Evolutionary conservation across 2,329 filamentous ascomycete genomes (phyloP).

Genomic region (Neofusicoccum sp.): DNA sequence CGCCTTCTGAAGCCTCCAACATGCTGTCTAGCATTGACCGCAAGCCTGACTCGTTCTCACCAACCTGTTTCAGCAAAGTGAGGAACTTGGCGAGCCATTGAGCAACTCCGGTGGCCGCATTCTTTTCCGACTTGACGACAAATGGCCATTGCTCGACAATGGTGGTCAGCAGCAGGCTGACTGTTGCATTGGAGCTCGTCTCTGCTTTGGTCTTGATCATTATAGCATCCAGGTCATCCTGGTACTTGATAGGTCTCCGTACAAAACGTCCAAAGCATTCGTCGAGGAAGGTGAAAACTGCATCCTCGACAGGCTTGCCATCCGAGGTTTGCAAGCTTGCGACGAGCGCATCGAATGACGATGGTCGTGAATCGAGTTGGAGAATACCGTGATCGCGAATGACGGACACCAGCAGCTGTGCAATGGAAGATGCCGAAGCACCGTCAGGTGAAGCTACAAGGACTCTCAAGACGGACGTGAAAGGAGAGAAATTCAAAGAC

Average conservation of each 20-base stretch:
- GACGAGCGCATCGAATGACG: conserved; percentile 45
- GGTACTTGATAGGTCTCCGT: conserved; percentile 77
- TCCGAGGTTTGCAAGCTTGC: conserved; percentile 39
- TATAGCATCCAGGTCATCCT: conserved; percentile 64
- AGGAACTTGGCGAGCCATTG: conserved; percentile 37
- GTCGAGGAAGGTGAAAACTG: conserved; percentile 71
- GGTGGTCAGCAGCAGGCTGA: conserved; percentile 9
- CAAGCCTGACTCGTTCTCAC: conserved; percentile 34
- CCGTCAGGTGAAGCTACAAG: conserved; percentile 50
- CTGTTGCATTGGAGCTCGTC: not conserved
- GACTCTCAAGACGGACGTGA: conserved; percentile 66
- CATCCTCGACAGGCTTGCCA: conserved; percentile 44
- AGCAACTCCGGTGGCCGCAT: conserved; percentile 25
- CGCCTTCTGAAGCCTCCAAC: not conserved
- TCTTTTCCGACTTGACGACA: conserved; percentile 43
- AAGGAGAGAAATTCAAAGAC: conserved; percentile 64
- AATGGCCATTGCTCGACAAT: conserved; percentile 31
- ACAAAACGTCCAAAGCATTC: conserved; percentile 77
- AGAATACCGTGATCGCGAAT: conserved; percentile 67
- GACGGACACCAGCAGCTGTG: conserved; percentile 59
- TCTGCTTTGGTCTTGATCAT: conserved; percentile 35
- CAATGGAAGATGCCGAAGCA: conserved; percentile 53
- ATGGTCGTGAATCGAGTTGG: conserved; percentile 43
- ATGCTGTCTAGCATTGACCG: not conserved
- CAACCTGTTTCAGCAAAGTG: conserved; percentile 35